Conservation (phyloP, 129 eudicot species). For the Flaveria ramosissima region DNA sequence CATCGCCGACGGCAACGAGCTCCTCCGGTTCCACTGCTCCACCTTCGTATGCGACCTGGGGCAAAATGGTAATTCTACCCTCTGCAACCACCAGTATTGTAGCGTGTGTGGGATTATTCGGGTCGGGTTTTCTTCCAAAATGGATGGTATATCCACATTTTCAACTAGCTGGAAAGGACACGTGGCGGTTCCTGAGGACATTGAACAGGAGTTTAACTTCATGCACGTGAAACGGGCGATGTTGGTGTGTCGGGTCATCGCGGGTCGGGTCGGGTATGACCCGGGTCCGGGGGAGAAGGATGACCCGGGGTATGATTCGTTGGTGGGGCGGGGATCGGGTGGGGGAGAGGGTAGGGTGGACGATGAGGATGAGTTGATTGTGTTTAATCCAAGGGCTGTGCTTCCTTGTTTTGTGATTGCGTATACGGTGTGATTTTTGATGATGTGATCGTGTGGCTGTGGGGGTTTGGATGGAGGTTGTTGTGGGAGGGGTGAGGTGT, state of each 20-base stretch:
- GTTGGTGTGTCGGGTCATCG: constrained; percentile 84
- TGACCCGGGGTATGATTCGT: constrained; percentile 78
- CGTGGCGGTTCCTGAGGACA: constrained; percentile 72
- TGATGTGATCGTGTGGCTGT: constrained; percentile 46
- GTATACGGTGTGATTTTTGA: constrained; percentile 58
- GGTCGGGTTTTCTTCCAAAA: constrained; percentile 76
- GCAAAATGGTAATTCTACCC: constrained; percentile 67
- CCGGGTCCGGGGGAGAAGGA: constrained; percentile 56
- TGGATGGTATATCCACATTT: constrained; percentile 82
- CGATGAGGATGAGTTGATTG: constrained; percentile 78
- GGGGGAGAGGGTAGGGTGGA: constrained; percentile 42
- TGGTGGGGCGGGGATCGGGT: constrained; percentile 58
- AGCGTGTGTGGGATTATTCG: constrained; percentile 77
- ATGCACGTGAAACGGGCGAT: constrained; percentile 85
- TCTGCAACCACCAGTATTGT: constrained; percentile 72
- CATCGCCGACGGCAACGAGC: constrained; percentile 89
- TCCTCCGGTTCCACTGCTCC: constrained; percentile 75
- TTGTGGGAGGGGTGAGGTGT: constrained; percentile 18
- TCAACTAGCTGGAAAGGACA: constrained; percentile 84
- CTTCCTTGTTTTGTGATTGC: constrained; percentile 92
- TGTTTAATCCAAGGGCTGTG: constrained; percentile 92
- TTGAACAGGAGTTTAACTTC: constrained; percentile 81
- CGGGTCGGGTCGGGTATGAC: constrained; percentile 91
- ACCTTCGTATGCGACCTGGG: constrained; percentile 77
- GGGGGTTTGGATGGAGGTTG: background rate